Evolutionary conservation across 768 basidiomycete genomes (phyloP).

Genomic region (Agaricus sinodeliciosus): DNA sequence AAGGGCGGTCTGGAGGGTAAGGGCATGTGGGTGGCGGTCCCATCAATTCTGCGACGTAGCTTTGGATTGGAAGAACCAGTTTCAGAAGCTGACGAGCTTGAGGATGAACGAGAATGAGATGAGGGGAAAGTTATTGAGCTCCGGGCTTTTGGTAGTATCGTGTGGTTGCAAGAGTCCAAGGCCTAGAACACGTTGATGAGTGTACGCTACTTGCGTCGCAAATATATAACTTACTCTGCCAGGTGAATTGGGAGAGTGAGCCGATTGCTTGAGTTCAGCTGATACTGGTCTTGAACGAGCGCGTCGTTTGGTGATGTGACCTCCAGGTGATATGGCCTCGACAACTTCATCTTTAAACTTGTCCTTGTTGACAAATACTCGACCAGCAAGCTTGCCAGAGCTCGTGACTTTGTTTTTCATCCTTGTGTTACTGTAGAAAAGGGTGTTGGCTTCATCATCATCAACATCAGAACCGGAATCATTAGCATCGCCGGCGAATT

Average conservation of each 20-base stretch:
- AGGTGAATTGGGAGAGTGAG: conserved; percentile 37
- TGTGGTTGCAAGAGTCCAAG: conserved; percentile 5
- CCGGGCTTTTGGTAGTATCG: conserved; percentile 23
- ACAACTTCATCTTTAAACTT: conserved; percentile 51
- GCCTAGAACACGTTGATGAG: conserved; percentile 3
- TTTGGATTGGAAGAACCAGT: conserved; percentile 47
- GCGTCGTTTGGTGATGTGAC: conserved; percentile 68
- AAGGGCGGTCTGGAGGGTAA: conserved; percentile 16
- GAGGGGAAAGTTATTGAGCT: conserved; percentile 37
- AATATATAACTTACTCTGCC: conserved; percentile 28
- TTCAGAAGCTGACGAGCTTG: conserved; percentile 41
- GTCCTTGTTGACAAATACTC: conserved; percentile 21
- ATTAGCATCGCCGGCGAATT: conserved; percentile 31
- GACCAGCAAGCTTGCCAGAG: conserved; percentile 9
- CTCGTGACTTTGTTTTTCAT: conserved; percentile 17
- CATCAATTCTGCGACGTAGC: conserved; percentile 46
- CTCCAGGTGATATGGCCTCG: conserved; percentile 69
- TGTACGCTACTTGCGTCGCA: conserved; percentile 1
- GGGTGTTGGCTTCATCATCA: conserved; percentile 30
- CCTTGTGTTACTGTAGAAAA: conserved; percentile 24
- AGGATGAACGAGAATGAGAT: conserved; percentile 30
- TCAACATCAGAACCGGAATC: conserved; percentile 50
- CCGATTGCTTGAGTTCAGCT: conserved; percentile 47
- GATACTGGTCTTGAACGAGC: conserved; percentile 71
- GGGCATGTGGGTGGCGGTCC: conserved; percentile 17